Evolutionary conservation across 352 stramenopile genomes (phyloP).

Genomic region (Paralagenidium karlingii): DNA sequence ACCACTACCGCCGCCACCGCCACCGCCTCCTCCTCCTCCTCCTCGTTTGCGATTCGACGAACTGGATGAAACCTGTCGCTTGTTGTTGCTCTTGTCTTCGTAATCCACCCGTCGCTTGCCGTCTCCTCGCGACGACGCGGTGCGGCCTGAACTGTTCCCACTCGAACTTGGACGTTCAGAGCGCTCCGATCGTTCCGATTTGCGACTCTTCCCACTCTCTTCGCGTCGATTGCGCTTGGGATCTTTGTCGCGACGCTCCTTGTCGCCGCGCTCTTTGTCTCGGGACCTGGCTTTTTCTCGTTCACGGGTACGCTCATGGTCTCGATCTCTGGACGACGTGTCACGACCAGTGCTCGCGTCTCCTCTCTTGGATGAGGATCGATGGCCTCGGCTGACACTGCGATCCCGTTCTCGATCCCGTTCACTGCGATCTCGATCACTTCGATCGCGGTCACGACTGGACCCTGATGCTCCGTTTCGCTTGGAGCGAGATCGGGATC

Average conservation of each 20-base stretch:
- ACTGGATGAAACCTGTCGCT: too few relatives aligned
- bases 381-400: neutral
- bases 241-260: slow-evolving; percentile 18
- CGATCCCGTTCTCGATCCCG: slow-evolving; percentile 4
- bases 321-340: slow-evolving; percentile 1
- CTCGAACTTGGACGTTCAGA: slow-evolving; percentile 8
- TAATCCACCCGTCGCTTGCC: slow-evolving; percentile 47
- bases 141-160: slow-evolving; percentile 28
- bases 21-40: slow-evolving; percentile 1
- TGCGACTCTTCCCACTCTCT: slow-evolving; percentile 12
- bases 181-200: slow-evolving; percentile 10
- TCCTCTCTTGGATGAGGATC: neutral
- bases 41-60: slow-evolving; percentile 14
- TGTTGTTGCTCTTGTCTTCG: slow-evolving; percentile 13
- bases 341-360: neutral
- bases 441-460: slow-evolving; percentile 4
- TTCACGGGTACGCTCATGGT: slow-evolving; percentile 5
- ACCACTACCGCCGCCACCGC: slow-evolving; percentile 4
- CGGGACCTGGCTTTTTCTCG: slow-evolving; percentile 4
- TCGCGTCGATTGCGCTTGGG: slow-evolving; percentile 5
- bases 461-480: slow-evolving; percentile 9
- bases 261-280: slow-evolving; percentile 27
- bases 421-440: slow-evolving; percentile 6
- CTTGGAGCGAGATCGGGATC: slow-evolving; percentile 21
- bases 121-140: slow-evolving; percentile 16